Percentiles rank a stretch among this genome's conserved stretches.
Evolutionary conservation across 768 basidiomycete species (phyloP).

Genomic region (Auriculariales sp.): DNA sequence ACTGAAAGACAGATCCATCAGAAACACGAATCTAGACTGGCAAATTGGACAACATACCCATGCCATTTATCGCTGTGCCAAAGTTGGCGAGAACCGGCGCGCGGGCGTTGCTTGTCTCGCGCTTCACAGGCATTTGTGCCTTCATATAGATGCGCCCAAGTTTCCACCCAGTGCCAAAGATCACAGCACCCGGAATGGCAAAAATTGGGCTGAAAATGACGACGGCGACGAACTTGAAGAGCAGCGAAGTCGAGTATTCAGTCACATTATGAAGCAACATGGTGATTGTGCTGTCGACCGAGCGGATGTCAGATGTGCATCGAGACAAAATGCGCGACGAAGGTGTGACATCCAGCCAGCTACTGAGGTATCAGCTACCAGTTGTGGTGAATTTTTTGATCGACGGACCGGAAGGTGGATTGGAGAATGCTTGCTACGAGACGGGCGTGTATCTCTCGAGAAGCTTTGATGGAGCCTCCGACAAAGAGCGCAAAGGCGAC

Average conservation of each 20-base stretch:
- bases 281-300: conserved; percentile 20
- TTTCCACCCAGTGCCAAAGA: conserved; percentile 12
- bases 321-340: conserved; percentile 46
- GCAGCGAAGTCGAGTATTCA: conserved; percentile 20
- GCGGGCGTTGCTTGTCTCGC: conserved; percentile 19
- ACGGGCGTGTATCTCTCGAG: conserved; percentile 1
- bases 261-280: conserved; percentile 9
- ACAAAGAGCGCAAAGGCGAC: conserved; percentile 11
- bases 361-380: conserved; percentile 17
- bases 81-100: conserved; percentile 20
- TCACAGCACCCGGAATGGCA: conserved; percentile 1
- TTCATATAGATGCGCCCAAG: conserved; percentile 21
- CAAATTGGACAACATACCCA: too few relatives aligned
- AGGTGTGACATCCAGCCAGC: conserved; percentile 37
- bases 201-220: conserved; percentile 8
- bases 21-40: too few relatives aligned
- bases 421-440: conserved; percentile 1
- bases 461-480: conserved; percentile 2
- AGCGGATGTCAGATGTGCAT: conserved; percentile 48
- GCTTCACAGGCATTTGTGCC: conserved; percentile 20
- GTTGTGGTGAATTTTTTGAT: not conserved
- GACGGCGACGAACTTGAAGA: conserved; percentile 27
- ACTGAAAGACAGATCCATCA: too few relatives aligned
- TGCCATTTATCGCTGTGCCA: conserved; percentile 19
- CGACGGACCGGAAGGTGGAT: conserved; percentile 2